Evolutionary conservation across 2,329 filamentous ascomycete species (phyloP), one percentile per base, ranked within the genome.

Genomic region (Cadophora luteo-olivacea): DNA sequence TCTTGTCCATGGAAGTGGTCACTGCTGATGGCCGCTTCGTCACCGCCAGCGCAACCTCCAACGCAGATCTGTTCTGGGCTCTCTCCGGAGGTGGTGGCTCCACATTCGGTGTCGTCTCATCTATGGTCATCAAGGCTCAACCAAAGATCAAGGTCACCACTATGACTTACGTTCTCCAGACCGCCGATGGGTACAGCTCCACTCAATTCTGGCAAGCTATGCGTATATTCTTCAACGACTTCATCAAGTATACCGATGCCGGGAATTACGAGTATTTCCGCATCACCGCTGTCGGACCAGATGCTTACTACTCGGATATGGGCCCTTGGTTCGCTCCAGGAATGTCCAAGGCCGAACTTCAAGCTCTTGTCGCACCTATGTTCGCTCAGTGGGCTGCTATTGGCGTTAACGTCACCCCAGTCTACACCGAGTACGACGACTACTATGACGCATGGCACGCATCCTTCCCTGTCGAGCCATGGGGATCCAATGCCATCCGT

Each of bases 71-170:
- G 8, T 77, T 72, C 66, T 76, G 72, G 70, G 70, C 70, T 38
- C 69, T 77, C 16, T 70, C 73, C 1, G 75, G 75, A 11, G 75
- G 73, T 19, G 74, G 75, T 19, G 69, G 70, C 12, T 68, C 67
- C 16, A 90, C 86, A 0, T 91, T 88, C 72, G 88, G 86, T 0
- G 81, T 91, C 1, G 82, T 90, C n/a, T 84, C 83, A 1, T 87
- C 86, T 0, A 77, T 90, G 45, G 89, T 86, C 0, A 75, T 87
- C n/a, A 84, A 84, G 69, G 84, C 85, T 0, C 80, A 83, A 0
- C 83, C 82, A 1, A 76, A 76, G 1, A 75, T 77, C 0, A 76
- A 77, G 0, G 79, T 80, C 0, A 73, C 77, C 1, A 77, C 80
- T 5, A 77, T 81, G 0, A 77, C 79, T 22, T 84, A 83, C n/a